These are phyloP conservation scores for Agaricales sp. DNA, from an alignment of 1,284 basidiomycete genomes.

Conservation along the genomic window DNA sequence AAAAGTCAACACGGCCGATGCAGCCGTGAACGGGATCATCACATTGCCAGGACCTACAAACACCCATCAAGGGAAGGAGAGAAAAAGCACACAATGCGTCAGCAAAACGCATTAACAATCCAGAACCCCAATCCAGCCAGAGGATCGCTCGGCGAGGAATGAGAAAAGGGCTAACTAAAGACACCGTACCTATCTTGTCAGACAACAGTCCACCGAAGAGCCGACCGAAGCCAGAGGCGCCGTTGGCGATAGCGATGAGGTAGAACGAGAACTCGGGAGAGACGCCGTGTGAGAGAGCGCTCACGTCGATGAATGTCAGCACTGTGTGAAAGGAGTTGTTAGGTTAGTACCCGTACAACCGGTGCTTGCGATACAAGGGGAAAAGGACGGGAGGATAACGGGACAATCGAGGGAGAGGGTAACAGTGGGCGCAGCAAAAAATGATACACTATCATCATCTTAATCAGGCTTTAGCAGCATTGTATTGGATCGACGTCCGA, in stretches of 20 bases:
- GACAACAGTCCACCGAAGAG: constrained; percentile 26
- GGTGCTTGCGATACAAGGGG: no score
- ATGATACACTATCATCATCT: no score
- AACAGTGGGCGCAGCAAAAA: no score
- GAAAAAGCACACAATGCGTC: neutral
- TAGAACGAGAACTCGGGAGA: constrained; percentile 32
- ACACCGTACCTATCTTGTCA: constrained; percentile 26
- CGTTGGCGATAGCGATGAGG: constrained; percentile 37
- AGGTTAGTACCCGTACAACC: constrained; percentile 6
- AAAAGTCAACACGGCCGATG: constrained; percentile 41
- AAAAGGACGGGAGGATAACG: no score
- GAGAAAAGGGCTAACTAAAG: constrained; percentile 17
- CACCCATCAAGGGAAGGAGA: neutral
- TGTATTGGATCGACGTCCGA: no score
- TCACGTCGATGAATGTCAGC: constrained; percentile 33
- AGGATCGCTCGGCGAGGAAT: no score
- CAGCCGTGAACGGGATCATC: constrained; percentile 40
- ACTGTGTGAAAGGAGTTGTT: constrained; percentile 16
- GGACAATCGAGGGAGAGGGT: no score
- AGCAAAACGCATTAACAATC: neutral
- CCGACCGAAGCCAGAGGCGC: constrained; percentile 31
- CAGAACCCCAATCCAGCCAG: no score
- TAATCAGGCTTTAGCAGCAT: no score
- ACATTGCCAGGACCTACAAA: constrained; percentile 39
- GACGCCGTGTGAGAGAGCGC: constrained; percentile 27